Base-by-base conservation (phyloP, 108 stramenopile species). In the Cyclostephanos invisitatus region DNA sequence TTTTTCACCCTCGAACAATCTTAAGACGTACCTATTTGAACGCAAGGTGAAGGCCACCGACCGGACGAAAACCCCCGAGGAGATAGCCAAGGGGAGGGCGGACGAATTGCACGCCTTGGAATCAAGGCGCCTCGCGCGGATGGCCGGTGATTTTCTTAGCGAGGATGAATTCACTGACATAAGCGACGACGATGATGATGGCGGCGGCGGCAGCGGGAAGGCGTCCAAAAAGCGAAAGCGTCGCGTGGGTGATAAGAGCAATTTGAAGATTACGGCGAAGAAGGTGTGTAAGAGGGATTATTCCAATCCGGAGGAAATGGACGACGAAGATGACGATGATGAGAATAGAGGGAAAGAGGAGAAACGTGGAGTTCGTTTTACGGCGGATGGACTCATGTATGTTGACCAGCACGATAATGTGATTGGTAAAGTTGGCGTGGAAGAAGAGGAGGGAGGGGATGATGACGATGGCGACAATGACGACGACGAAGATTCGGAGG, bases 61-160 rank as follows among this genome's bases (percentile, higher is more conserved):
- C 67, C 88, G 98, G 27, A 96, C 96, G 2, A 96, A 97, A 85
- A 97, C 96, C 14, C 83, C 89, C 15, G 96, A 98, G 77, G 98
- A 98, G 68, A 85, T 96, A 25, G 96, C 96, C 71, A 91, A 92
- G 78, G 95, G 91, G 74, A 94, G 96, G 80, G 90, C 91, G 17
- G 92, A 96, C 21, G 73, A 84, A 54, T 72, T 98, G 57, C 90
- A 97, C 14, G 83, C 93, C 74, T 63, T 96, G 40, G 98, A 98
- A 81, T 91, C 94, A 18, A 77, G 84, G 28, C 82, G 98, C 11
- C 44, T 97, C 68, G 90, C 90, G 29, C 82, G 98, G 27, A 98
- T 98, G 98, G 83, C 81, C 74, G 94, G 92, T 15, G 95, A 96
- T 55, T 93, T 92, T 70, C 87, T 59, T 2, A 59, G 86, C 9